These are phyloP conservation scores for Astragalus glycyphyllos DNA, from an alignment of 306 rosid genomes.

Conservation along the genomic window DNA sequence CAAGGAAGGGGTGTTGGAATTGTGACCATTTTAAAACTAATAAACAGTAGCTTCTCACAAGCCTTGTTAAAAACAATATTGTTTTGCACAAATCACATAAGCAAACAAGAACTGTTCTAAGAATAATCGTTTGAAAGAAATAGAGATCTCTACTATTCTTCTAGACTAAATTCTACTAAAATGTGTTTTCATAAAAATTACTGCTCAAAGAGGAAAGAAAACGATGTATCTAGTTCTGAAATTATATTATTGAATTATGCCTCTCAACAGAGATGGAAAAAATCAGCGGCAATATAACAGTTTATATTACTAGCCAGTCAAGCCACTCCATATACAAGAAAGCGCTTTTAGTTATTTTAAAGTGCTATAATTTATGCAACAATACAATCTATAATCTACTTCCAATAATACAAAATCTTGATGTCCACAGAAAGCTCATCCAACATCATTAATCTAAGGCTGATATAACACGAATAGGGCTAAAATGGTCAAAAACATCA, in stretches of 20 bases:
- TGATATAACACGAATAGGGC: constrained; percentile 2
- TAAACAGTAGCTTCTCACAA: not conserved
- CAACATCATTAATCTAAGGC: not conserved
- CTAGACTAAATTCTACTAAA: not conserved
- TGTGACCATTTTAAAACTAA: too few species aligned
- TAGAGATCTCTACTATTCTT: not conserved
- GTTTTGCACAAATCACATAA: not conserved
- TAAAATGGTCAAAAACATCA: too few species aligned
- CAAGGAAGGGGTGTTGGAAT: too few species aligned
- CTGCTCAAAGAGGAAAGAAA: not conserved
- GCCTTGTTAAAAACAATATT: not conserved
- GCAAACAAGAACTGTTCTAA: not conserved
- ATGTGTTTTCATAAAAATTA: not conserved
- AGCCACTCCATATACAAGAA: constrained; percentile 12
- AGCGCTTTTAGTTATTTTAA: not conserved
- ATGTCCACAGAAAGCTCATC: constrained; percentile 8
- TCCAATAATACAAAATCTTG: constrained; percentile 34
- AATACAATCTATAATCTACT: constrained; percentile 4
- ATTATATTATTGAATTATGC: constrained; percentile 11
- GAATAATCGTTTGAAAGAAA: not conserved
- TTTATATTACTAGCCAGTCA: not conserved
- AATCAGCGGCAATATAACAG: constrained; percentile 11
- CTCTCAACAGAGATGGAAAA: not conserved
- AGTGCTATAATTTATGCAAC: constrained; percentile 31
- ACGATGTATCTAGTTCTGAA: not conserved